Base-by-base conservation (phyloP, 1,284 basidiomycete species). In the Leccinum solheimii region DNA sequence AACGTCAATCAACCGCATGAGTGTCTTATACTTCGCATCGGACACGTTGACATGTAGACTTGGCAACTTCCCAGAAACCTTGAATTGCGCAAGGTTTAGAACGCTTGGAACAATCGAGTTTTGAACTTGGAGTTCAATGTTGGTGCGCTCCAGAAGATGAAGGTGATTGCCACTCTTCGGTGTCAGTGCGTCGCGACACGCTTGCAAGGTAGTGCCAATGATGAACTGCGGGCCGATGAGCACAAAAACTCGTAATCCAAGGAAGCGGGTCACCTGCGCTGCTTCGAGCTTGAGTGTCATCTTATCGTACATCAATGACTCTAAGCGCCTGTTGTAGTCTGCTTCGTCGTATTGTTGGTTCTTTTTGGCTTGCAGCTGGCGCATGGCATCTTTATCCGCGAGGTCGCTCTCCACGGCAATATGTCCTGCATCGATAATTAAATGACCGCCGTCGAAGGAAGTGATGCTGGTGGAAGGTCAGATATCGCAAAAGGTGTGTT, bases 251-350 rank as follows among this genome's bases (percentile, higher is more conserved):
- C 7, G 1, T 26, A 21, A 40, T 54, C 11, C 62, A 54, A 21
- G 3, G 26, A 50, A 56, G 38, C 14, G 5, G 51, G 77, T 61
- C 66, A 94, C 94, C 86, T 97, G 95, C 5, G 97, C 95, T 48
- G 92, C 89, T 70, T 97, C 84, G 21, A 99, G 83, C 66, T 88
- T 90, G 58, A 99, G 82, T 16, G 85, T 86, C 69, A 98, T 83
- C 68, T 91, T 92, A 78, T 99, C 97, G 73, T 99, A 99, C 95
- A 99, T 98, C 62, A 99, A 81, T 3, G 91, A 90, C 76, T 99
- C 95, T 30, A 99, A 82, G 64, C 88, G 85, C 65, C 82, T 23
- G 49, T 27, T 83, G 75, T 94, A 97, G 74, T 99, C 97, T 57
- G 93, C 92, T 21, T 95, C 93, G 32, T 82, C 90, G 75, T 98